Conservation (phyloP, 805 yeast species). For the Spathaspora passalidarum region DNA sequence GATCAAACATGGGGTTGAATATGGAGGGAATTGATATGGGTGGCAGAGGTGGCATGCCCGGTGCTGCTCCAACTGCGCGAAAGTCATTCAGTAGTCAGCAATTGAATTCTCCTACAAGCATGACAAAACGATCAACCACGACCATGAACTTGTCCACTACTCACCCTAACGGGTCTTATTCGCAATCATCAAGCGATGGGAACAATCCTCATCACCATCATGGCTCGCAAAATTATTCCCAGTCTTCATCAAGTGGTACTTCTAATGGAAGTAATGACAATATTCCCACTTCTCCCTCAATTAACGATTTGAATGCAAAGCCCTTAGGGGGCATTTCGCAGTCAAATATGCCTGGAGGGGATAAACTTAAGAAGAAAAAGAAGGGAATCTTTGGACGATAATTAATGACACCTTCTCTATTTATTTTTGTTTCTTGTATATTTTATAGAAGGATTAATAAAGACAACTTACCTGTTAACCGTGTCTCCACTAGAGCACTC, state of each 20-base stretch:
- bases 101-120: neutral
- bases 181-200: neutral
- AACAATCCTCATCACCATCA: neutral
- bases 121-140: conserved; percentile 7
- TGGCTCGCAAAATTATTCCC: conserved; percentile 17
- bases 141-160: neutral
- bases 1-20: conserved; percentile 33
- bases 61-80: conserved; percentile 1
- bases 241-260: conserved; percentile 17
- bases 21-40: conserved; percentile 40
- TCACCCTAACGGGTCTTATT: conserved; percentile 4
- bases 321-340: conserved; percentile 29
- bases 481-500: no score
- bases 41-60: conserved; percentile 47
- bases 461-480: no score
- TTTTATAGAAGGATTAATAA: no score
- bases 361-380: conserved; percentile 18
- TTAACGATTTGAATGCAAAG: conserved; percentile 17
- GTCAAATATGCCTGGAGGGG: conserved; percentile 10
- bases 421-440: neutral
- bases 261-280: conserved; percentile 9
- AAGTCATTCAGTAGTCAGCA: conserved; percentile 9
- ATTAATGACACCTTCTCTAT: neutral
- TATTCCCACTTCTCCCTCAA: conserved; percentile 2
- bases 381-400: conserved; percentile 24